Base-by-base conservation (phyloP, 768 basidiomycete species). In the Lentinula aciculospora region DNA sequence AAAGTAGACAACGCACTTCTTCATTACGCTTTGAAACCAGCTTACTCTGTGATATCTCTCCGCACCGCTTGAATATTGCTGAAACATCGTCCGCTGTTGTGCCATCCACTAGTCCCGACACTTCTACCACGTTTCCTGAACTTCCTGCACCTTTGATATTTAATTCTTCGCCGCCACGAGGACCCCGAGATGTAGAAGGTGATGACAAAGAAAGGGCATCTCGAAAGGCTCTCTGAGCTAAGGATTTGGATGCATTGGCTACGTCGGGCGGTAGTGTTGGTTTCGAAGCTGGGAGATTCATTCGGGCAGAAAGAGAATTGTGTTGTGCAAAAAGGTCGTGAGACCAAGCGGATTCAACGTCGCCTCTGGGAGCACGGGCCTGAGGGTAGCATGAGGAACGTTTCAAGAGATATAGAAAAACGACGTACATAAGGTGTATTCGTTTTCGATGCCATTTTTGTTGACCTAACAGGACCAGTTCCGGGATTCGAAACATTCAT, bases 51-150 rank as follows among this genome's bases (percentile, higher is more conserved):
- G 81, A 78, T 61, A 89, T 83, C 19, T 81, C 72, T 6, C 89
- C 89, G 63, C 90, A 90, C 23, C 86, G 83, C 61, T 86, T 85
- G 77, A 94, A 94, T 56, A 92, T 92, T 25, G 91, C 89, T 67
- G 84, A 81, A 48, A 94, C 91, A 68, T 94, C 92, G 15, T 88
- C 90, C 15, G 87, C 78, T 7, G 88, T 92, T 25, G 92, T 93
- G 1, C 91, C 92, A 10, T 72, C 71, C 9, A 86, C 87, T 23
- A 94, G 71, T 3, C 88, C 89, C 3, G 82, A 76, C 23, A 94
- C 85, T 66, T 91, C 82, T 0, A 94, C 83, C 34, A 88, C 82
- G 62, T 89, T 89, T 15, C 84, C 83, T 27, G 64, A 68, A 25
- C 66, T 61, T 45, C 82, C 76, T 8, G 88, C 88, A 13, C 88